Conservation (phyloP, 2,329 filamentous ascomycete genomes). For the Cordyceps sp. region DNA sequence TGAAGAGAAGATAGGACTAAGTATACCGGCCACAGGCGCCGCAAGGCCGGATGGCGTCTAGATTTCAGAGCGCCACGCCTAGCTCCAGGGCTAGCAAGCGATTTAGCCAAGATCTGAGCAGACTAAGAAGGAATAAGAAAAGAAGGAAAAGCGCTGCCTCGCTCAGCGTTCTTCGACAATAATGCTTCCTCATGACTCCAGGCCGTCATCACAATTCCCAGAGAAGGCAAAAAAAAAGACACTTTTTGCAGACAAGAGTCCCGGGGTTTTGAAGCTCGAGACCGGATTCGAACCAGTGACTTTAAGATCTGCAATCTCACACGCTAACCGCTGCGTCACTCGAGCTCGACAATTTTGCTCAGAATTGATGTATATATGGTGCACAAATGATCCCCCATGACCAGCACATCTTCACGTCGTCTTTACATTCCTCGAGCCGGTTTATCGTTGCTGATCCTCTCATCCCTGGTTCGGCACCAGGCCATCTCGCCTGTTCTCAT, state of each 20-base stretch:
- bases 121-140: too few relatives aligned
- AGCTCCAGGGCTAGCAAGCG: too few relatives aligned
- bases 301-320: constrained; percentile 9
- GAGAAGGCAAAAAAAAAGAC: neutral
- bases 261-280: constrained; percentile 3
- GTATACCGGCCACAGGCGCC: too few relatives aligned
- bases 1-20: too few relatives aligned
- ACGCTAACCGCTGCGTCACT: constrained; percentile 9
- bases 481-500: too few relatives aligned
- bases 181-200: neutral
- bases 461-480: too few relatives aligned
- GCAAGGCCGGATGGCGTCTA: too few relatives aligned
- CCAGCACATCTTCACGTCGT: neutral
- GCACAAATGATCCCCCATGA: neutral
- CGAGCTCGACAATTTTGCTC: constrained; percentile 2
- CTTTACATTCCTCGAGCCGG: too few relatives aligned
- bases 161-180: neutral
- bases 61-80: too few relatives aligned
- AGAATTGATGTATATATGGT: neutral
- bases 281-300: constrained; percentile 9
- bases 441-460: too few relatives aligned
- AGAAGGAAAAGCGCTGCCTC: too few relatives aligned
- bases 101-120: too few relatives aligned
- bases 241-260: neutral
- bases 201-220: neutral